Evolutionary conservation across 148 eudicot genomes (phyloP), one percentile per base, ranked within the genome.

Genomic region (Oxyria digyna): DNA sequence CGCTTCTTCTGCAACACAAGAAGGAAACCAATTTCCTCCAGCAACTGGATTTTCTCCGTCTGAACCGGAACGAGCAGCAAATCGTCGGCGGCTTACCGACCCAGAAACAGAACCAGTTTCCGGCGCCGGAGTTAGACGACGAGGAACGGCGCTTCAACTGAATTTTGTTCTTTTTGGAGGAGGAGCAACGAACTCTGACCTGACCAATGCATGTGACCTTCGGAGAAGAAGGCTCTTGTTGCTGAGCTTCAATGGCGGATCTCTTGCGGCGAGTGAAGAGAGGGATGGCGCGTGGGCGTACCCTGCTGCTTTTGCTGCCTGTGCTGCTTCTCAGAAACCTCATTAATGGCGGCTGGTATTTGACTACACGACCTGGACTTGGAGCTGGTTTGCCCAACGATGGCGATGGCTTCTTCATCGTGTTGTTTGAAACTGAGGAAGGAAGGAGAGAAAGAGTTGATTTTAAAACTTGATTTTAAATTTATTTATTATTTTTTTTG

Each of bases 161-260:
- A 46, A 66, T 38, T n/a, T n/a, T n/a, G n/a, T n/a, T n/a, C n/a
- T n/a, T n/a, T n/a, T 66, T 66, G 15, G 69, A 66, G 26, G 75
- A 42, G 42, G 86, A 75, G 0, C 87, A 80, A 5, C 85, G 73
- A 17, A 82, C 81, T 4, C 89, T 80, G 63, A 92, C 98, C 48
- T 93, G 96, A 59, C 98, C 98, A 6, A 87, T 93, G 76, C 98
- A 93, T 15, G 98, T 89, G 72, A 93, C 98, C 66, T 89, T 93
- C 0, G 98, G 98, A 2, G 98, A 93, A 3, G 98, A 83, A 0
- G 98, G 98, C 62, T 93, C 98, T 73, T 87, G 79, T 73, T 87
- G 79, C 0, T 67, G 32, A 62, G 33, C 55, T 6, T 29, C 65
- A 15, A 59, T 29, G 8, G 66, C 14, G 4, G 68, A 12, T 10